Conservation (phyloP, 1,284 basidiomycete species). For the Ceratorhiza oryzae-sativae region DNA sequence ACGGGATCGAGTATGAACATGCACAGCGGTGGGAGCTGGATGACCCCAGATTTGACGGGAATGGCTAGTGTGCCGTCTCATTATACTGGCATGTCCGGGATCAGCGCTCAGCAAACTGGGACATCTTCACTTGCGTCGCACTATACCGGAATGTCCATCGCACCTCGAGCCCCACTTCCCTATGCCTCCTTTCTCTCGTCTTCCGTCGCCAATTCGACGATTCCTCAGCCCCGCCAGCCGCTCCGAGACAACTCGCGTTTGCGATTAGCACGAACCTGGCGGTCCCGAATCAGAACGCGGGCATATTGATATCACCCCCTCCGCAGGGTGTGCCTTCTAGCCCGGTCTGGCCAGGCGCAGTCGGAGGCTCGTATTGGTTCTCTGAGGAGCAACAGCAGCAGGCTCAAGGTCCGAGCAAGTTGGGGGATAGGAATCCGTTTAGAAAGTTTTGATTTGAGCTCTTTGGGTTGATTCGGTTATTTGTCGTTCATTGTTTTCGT, state of each 20-base stretch:
- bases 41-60: conserved; percentile 28
- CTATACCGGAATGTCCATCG: conserved; percentile 15
- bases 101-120: background rate
- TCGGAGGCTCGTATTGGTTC: conserved; percentile 36
- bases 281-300: background rate
- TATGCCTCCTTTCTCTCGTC: conserved; percentile 27
- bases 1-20: conserved; percentile 15
- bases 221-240: conserved; percentile 31
- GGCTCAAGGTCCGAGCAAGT: background rate
- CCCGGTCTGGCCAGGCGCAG: conserved; percentile 33
- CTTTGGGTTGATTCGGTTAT: background rate
- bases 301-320: conserved; percentile 21
- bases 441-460: conserved; percentile 17
- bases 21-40: conserved; percentile 15
- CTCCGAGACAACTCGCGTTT: conserved; percentile 14
- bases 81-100: conserved; percentile 13
- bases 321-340: conserved; percentile 30
- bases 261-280: background rate
- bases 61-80: conserved; percentile 16
- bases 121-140: conserved; percentile 16
- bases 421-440: conserved; percentile 39
- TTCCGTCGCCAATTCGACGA: background rate
- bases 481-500: conserved; percentile 2
- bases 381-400: conserved; percentile 13
- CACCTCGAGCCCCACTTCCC: conserved; percentile 22